Percentiles rank a stretch among this genome's conserved stretches.
Conservation (phyloP, 148 eudicot genomes). For the Pharnaceum exiguum region DNA sequence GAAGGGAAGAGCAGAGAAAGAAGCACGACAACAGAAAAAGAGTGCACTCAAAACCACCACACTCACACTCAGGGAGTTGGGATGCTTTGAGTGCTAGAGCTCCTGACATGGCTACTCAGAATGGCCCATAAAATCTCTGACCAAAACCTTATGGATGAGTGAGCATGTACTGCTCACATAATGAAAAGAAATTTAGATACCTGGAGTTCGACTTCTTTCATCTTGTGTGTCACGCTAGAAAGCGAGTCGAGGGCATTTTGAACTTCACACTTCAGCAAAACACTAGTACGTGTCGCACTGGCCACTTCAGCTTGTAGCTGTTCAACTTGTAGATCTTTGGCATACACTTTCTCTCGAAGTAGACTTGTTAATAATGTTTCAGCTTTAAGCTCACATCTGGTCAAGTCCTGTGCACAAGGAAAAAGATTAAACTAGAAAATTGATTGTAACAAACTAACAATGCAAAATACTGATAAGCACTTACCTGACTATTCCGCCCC, state of each 20-base stretch:
- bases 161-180: background rate
- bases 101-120: no score
- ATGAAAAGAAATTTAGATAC: constrained; percentile 19
- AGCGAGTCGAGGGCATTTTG: constrained; percentile 72
- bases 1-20: no score
- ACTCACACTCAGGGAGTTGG: no score
- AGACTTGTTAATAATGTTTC: constrained; percentile 70
- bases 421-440: no score
- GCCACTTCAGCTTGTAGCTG: constrained; percentile 87
- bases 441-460: no score
- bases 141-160: no score
- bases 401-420: constrained; percentile 32
- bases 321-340: constrained; percentile 63
- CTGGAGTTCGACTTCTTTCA: constrained; percentile 88
- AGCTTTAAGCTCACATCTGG: constrained; percentile 62
- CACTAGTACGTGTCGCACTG: constrained; percentile 67
- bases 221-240: constrained; percentile 67
- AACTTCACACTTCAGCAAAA: constrained; percentile 68
- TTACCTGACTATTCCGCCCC: constrained; percentile 51
- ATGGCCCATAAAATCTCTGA: no score
- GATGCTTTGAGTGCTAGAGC: no score
- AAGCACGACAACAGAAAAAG: no score
- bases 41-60: no score
- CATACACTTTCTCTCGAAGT: constrained; percentile 68
- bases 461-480: background rate